These are phyloP conservation scores for Chlorella sp. DNA, from an alignment of 139 green algal genomes.

Conservation along the genomic window DNA sequence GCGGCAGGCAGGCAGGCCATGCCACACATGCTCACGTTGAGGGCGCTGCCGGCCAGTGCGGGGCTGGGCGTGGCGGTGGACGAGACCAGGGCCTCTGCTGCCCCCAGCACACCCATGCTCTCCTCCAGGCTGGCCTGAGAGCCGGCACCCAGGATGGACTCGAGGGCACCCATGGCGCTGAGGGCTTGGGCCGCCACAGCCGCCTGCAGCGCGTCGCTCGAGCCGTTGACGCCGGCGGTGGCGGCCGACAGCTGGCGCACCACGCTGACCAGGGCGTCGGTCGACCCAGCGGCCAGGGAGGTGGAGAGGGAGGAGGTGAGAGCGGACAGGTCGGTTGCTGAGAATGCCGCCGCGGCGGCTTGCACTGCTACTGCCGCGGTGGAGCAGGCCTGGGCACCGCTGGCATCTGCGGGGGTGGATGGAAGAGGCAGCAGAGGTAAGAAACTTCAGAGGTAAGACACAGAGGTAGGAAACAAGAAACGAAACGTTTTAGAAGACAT, in stretches of 20 bases:
- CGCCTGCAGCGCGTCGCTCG: not conserved
- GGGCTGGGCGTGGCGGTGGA: not conserved
- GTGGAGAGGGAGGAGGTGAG: not conserved
- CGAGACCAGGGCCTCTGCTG: not conserved
- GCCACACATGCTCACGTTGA: not conserved
- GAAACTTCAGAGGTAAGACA: too few species aligned
- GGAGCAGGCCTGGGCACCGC: slow-evolving; percentile 5
- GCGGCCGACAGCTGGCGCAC: not conserved
- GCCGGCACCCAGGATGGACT: not conserved
- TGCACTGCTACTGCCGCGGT: not conserved
- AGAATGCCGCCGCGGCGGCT: not conserved
- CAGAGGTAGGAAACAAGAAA: too few species aligned
- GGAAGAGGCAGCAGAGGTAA: not conserved
- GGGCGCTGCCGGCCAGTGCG: not conserved
- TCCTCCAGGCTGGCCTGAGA: not conserved
- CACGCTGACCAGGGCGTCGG: slow-evolving; percentile 9
- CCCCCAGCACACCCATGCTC: not conserved
- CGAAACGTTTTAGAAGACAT: not conserved
- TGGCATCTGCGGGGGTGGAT: not conserved
- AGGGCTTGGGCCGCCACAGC: not conserved
- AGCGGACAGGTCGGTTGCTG: not conserved
- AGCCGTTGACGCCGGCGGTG: not conserved
- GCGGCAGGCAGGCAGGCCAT: not conserved
- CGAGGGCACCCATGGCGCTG: not conserved
- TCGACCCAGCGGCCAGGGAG: not conserved